A percentile compares a stretch with the other conserved stretches of the same genome.
Conservation (phyloP, 768 basidiomycete genomes). For the Pulveroboletus sp. region DNA sequence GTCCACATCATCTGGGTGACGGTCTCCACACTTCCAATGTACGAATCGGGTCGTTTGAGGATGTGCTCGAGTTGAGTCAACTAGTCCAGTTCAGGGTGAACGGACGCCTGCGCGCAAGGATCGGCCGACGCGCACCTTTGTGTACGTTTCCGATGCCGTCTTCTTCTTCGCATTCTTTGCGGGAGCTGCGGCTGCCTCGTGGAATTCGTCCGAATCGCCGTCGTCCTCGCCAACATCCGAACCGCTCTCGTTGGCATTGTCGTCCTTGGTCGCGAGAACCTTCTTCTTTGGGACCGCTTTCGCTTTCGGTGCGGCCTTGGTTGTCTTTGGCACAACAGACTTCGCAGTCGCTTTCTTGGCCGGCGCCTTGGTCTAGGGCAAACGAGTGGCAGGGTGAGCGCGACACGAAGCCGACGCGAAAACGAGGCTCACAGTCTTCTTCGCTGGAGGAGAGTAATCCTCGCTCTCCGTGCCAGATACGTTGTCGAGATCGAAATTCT, state of each 20-base stretch:
- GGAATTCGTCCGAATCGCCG: slow-evolving; percentile 38
- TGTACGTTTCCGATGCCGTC: slow-evolving; percentile 86
- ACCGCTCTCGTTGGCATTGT: slow-evolving; percentile 51
- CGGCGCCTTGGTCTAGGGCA: slow-evolving; percentile 31
- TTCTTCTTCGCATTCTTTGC: slow-evolving; percentile 61
- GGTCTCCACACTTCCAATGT: slow-evolving; percentile 94
- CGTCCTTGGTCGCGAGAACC: slow-evolving; percentile 59
- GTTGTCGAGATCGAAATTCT: slow-evolving; percentile 60
- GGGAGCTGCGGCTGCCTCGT: slow-evolving; percentile 22
- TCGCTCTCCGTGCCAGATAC: slow-evolving; percentile 64
- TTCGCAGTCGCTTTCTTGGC: slow-evolving; percentile 42
- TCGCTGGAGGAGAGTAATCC: slow-evolving; percentile 56
- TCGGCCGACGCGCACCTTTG: slow-evolving; percentile 56
- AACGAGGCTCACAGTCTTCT: slow-evolving; percentile 40
- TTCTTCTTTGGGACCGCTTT: slow-evolving; percentile 67
- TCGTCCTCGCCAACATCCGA: slow-evolving; percentile 40
- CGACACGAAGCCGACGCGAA: background rate
- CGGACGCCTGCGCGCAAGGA: background rate
- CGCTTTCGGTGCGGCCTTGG: slow-evolving; percentile 45
- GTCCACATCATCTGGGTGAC: slow-evolving; percentile 91
- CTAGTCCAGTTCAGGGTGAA: slow-evolving; percentile 38
- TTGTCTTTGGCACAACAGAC: slow-evolving; percentile 37
- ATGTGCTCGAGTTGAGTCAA: slow-evolving; percentile 94
- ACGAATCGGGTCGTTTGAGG: slow-evolving; percentile 87
- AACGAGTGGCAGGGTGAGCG: slow-evolving; percentile 17